A percentile compares a stretch with the other conserved stretches of the same genome.
These are phyloP conservation scores for Kwoniella newhampshirensis DNA, from an alignment of 768 basidiomycete genomes.

Conservation along the genomic window DNA sequence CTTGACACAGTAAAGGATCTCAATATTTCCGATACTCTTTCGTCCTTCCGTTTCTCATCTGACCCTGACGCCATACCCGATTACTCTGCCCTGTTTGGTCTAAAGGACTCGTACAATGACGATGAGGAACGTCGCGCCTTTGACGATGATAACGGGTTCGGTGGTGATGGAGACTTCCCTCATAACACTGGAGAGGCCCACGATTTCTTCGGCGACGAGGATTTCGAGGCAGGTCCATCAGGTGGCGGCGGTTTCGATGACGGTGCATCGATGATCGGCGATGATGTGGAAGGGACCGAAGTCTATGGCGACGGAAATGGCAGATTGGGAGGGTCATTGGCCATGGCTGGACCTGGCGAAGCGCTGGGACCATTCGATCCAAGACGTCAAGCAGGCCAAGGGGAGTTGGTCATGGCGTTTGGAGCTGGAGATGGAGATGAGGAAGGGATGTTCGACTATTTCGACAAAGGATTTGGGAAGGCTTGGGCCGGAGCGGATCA, in stretches of 20 bases:
- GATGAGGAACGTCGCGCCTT: conserved; percentile 17
- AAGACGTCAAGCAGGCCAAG: conserved; percentile 62
- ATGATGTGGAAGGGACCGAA: conserved; percentile 55
- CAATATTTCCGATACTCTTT: conserved; percentile 77
- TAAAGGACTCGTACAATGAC: conserved; percentile 33
- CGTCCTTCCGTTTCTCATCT: conserved; percentile 77
- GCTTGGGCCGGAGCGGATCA: conserved; percentile 99
- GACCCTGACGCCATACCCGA: conserved; percentile 63
- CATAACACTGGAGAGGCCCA: conserved; percentile 18
- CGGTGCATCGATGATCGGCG: conserved; percentile 50
- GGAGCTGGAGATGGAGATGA: conserved; percentile 61
- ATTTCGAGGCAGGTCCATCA: conserved; percentile 35
- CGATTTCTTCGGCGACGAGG: conserved; percentile 52
- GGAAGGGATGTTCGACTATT: conserved; percentile 72
- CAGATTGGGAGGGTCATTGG: conserved; percentile 56
- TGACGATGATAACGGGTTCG: conserved; percentile 28
- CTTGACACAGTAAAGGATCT: conserved; percentile 64
- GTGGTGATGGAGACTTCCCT: conserved; percentile 12
- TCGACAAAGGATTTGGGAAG: conserved; percentile 76
- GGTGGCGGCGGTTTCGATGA: conserved; percentile 46
- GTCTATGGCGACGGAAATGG: conserved; percentile 38
- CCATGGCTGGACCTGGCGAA: conserved; percentile 48
- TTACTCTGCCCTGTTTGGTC: conserved; percentile 53
- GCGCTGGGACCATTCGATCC: conserved; percentile 79
- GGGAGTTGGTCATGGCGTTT: conserved; percentile 85